Evolutionary conservation across 208 protist genomes (phyloP), one percentile per base, ranked within the genome.

Genomic region (Wallacemonas sp.): DNA sequence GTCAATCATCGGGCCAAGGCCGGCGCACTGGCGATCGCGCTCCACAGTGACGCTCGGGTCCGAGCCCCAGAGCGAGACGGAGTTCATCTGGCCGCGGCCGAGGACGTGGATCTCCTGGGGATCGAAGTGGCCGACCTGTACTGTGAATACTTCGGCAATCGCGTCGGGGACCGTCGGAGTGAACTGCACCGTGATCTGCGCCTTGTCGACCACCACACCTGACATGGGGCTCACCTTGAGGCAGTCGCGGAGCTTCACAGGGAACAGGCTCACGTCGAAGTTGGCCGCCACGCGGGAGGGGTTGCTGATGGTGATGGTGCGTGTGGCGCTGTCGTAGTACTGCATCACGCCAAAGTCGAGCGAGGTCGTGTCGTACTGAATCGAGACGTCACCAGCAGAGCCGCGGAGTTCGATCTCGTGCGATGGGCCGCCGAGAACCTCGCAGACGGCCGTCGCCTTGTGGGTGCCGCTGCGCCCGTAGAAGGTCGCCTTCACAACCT

Each of bases 71-170:
- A 97, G 46, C 44, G 70, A 44, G 39, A 90, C 32, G 16, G 81
- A 81, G 54, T 84, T 84, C 64, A 95, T 76, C 46, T 90, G 78
- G 5, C 92, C 94, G 1, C 81, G 60, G 21, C 92, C 95, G 9
- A 36, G 41, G 2, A 98, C 81, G 30, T 55, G 70, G 54, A 99
- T 88, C 5, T 67, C 67, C 56, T 97, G 83, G 23, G 96, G 92
- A 61, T 98, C 93, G n/a, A 97, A 94, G 75, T 98, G 94, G 12
- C 91, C 94, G 12, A 98, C 89, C 52, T 93, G 83, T 6, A 98
- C 70, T 49, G 57, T 78, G 60, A 98, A 90, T 9, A 62, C 70
- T 52, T 98, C 95, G 27, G 84, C 58, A 24, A 97, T 70, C 19
- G 75, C 74, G 46, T 97, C 92, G 21, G 97, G 97, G 21, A 97